A percentile compares a stretch with the other conserved stretches of the same genome.
Evolutionary conservation across 495 filamentous ascomycete genomes (phyloP).

Genomic region (Acidomyces sp.): DNA sequence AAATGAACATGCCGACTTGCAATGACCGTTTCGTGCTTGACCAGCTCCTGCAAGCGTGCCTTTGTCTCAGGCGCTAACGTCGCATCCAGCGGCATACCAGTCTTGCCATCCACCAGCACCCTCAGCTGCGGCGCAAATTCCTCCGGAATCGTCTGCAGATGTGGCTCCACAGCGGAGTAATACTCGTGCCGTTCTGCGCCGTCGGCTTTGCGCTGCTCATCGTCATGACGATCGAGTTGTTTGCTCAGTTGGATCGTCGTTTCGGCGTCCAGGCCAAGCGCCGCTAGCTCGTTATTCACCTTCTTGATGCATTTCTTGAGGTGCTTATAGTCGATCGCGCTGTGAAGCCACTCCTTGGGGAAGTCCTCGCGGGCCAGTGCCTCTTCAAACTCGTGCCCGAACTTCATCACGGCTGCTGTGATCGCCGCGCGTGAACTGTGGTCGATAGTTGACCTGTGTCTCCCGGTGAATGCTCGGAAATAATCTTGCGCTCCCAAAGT

Average conservation of each 20-base stretch:
- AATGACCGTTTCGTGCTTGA: constrained; percentile 14
- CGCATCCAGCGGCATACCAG: constrained; percentile 43
- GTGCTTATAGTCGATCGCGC: constrained; percentile 57
- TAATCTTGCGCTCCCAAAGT: too few relatives aligned
- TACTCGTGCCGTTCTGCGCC: constrained; percentile 2
- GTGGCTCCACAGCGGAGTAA: constrained; percentile 9
- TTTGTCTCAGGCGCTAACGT: constrained; percentile 41
- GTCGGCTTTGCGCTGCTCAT: neutral
- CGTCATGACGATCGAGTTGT: neutral
- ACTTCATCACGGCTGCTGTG: constrained; percentile 47
- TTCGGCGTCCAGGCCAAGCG: constrained; percentile 46
- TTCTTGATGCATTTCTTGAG: constrained; percentile 66
- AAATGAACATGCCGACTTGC: constrained; percentile 6
- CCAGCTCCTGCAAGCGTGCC: constrained; percentile 38
- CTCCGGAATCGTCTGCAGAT: constrained; percentile 11
- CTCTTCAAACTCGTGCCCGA: constrained; percentile 53
- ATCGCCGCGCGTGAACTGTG: too few relatives aligned
- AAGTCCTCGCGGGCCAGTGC: constrained; percentile 41
- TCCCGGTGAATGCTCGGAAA: too few relatives aligned
- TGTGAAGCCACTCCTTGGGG: constrained; percentile 53
- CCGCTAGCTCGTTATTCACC: constrained; percentile 46
- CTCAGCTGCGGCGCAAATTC: constrained; percentile 46
- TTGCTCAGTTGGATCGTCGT: constrained; percentile 40
- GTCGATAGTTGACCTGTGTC: too few relatives aligned
- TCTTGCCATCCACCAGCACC: constrained; percentile 39